phyloP scores from a whole-genome alignment of 768 basidiomycete species.

The Boletus sp. region DNA sequence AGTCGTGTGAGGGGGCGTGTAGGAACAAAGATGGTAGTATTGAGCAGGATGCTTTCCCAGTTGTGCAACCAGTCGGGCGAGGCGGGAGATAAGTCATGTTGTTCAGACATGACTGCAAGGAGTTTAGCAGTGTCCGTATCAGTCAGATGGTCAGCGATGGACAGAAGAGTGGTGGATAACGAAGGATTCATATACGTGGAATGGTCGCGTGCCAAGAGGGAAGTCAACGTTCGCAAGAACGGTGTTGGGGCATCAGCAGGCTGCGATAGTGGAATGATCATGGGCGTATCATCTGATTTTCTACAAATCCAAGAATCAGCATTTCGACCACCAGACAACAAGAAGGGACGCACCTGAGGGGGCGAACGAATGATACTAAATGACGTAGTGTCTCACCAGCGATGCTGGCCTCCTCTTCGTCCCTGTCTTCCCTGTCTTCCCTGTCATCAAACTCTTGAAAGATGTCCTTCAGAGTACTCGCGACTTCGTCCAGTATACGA shows the following conservation, averaged over 20 bases:
- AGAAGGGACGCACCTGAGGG: slow-evolving; percentile 48
- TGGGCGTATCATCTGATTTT: slow-evolving; percentile 43
- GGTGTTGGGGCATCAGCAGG: slow-evolving; percentile 56
- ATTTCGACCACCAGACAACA: not conserved
- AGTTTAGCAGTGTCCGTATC: slow-evolving; percentile 66
- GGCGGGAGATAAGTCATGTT: slow-evolving; percentile 69
- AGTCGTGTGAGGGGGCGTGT: slow-evolving; percentile 51
- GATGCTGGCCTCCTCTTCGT: slow-evolving; percentile 67
- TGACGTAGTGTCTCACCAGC: slow-evolving; percentile 61
- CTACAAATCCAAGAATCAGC: slow-evolving; percentile 30
- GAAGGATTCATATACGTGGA: slow-evolving; percentile 55
- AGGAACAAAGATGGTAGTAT: slow-evolving; percentile 42
- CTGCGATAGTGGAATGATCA: slow-evolving; percentile 52
- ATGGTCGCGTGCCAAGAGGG: slow-evolving; percentile 63
- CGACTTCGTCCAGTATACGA: slow-evolving; percentile 65
- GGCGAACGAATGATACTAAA: slow-evolving; percentile 55
- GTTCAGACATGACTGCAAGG: slow-evolving; percentile 59
- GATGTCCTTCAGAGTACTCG: slow-evolving; percentile 68
- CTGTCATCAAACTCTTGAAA: slow-evolving; percentile 69
- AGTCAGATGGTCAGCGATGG: slow-evolving; percentile 65
- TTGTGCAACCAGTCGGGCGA: slow-evolving; percentile 69
- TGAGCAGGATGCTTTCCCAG: slow-evolving; percentile 58
- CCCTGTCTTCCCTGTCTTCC: slow-evolving; percentile 53
- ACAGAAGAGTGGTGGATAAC: slow-evolving; percentile 61
- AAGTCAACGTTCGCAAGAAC: slow-evolving; percentile 60